Conservation (phyloP, 139 green algal species). For the Mesostigma viride region DNA sequence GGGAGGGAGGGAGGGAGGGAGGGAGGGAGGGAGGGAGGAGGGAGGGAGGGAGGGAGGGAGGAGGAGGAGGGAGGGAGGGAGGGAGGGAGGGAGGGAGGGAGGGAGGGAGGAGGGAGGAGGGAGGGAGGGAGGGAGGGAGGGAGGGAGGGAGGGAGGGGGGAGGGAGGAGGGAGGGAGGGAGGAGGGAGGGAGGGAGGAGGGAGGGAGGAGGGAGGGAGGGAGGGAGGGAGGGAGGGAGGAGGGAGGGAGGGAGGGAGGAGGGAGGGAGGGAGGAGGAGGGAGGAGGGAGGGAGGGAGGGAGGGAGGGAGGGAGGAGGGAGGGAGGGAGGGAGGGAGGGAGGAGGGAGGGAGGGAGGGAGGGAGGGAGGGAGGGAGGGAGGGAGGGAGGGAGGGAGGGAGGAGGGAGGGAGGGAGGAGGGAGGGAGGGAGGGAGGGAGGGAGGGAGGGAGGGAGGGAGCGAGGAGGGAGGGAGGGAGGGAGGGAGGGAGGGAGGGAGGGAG, state of each 20-base stretch:
- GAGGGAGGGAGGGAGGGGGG: constrained; percentile 8
- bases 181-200: background rate
- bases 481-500: background rate
- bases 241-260: background rate
- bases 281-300: background rate
- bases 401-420: background rate
- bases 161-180: background rate
- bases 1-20: too few relatives aligned
- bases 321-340: background rate
- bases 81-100: too few relatives aligned
- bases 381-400: background rate
- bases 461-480: too few relatives aligned
- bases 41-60: too few relatives aligned
- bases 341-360: background rate
- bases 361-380: background rate
- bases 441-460: background rate
- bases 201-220: background rate
- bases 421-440: background rate
- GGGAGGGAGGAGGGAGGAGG: too few relatives aligned
- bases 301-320: background rate
- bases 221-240: background rate
- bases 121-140: too few relatives aligned
- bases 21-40: too few relatives aligned
- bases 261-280: background rate
- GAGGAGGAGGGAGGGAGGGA: too few relatives aligned